phyloP scores from a whole-genome alignment of 495 filamentous ascomycete genomes.

The Letharia lupina region DNA sequence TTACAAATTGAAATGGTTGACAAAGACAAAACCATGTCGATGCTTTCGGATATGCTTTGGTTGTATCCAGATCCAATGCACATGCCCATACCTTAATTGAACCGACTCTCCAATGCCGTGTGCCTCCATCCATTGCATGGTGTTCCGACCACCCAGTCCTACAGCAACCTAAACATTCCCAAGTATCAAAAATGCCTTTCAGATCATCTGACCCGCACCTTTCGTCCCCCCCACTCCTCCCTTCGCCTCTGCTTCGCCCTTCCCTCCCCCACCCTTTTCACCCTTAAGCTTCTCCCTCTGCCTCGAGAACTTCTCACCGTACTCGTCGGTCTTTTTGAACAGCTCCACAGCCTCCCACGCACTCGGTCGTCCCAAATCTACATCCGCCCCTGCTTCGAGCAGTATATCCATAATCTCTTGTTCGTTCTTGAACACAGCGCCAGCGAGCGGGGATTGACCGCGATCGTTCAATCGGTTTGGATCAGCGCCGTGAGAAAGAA shows the following conservation, averaged over 20 bases:
- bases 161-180: not conserved
- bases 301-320: slow-evolving; percentile 36
- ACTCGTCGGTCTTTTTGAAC: slow-evolving; percentile 45
- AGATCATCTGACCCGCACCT: slow-evolving; percentile 14
- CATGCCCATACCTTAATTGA: not conserved
- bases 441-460: slow-evolving; percentile 47
- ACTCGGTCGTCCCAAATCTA: slow-evolving; percentile 40
- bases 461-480: slow-evolving; percentile 46
- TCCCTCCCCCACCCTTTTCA: not conserved
- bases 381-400: slow-evolving; percentile 43
- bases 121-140: not conserved
- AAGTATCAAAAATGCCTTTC: not conserved
- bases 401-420: slow-evolving; percentile 29
- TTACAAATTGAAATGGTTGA: not conserved
- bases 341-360: slow-evolving; percentile 40
- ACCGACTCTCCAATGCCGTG: not conserved
- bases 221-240: slow-evolving; percentile 17
- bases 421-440: slow-evolving; percentile 49
- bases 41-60: not conserved
- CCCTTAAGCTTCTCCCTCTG: slow-evolving; percentile 12
- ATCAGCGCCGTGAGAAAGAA: slow-evolving; percentile 44
- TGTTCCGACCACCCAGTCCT: not conserved
- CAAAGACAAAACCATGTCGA: not conserved
- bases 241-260: not conserved
- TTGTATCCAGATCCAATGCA: not conserved